Percentiles rank a stretch among this genome's conserved stretches.
These are phyloP conservation scores for Hordeum marinum DNA, from an alignment of 176 grass and related monocot species.

Conservation along the genomic window DNA sequence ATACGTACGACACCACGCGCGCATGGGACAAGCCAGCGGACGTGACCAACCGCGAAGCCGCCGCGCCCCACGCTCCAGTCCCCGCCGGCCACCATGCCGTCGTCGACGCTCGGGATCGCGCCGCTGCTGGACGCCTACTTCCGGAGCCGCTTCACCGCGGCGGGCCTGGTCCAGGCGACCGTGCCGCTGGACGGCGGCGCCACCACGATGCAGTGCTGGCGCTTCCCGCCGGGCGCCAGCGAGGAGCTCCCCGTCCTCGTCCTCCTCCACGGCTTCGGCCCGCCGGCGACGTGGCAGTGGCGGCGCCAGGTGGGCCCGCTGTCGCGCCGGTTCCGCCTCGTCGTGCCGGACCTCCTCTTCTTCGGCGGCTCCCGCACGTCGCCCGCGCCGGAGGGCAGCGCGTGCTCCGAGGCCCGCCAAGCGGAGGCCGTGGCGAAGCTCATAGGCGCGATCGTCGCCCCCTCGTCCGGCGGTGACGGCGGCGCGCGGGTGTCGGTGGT, in stretches of 20 bases:
- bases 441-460: conserved; percentile 22
- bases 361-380: conserved; percentile 64
- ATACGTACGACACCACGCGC: background rate
- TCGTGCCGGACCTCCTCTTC: conserved; percentile 91
- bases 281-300: conserved; percentile 74
- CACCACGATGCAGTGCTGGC: conserved; percentile 55
- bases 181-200: conserved; percentile 51
- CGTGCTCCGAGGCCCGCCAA: conserved; percentile 63
- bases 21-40: background rate
- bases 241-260: conserved; percentile 49
- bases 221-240: background rate
- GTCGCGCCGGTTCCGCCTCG: conserved; percentile 61
- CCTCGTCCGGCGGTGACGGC: too few relatives aligned
- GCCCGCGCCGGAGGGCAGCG: background rate
- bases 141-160: conserved; percentile 45
- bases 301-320: conserved; percentile 49
- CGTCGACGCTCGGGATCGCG: conserved; percentile 32
- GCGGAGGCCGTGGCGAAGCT: conserved; percentile 57
- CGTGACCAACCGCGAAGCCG: background rate
- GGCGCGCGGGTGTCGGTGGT: conserved; percentile 44
- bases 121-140: conserved; percentile 43
- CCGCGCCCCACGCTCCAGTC: background rate
- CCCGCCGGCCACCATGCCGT: background rate
- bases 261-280: conserved; percentile 83
- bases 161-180: conserved; percentile 45